A percentile compares a stretch with the other conserved stretches of the same genome.
Conservation (phyloP, 2,329 filamentous ascomycete genomes). For the Aspergillus jensenii region DNA sequence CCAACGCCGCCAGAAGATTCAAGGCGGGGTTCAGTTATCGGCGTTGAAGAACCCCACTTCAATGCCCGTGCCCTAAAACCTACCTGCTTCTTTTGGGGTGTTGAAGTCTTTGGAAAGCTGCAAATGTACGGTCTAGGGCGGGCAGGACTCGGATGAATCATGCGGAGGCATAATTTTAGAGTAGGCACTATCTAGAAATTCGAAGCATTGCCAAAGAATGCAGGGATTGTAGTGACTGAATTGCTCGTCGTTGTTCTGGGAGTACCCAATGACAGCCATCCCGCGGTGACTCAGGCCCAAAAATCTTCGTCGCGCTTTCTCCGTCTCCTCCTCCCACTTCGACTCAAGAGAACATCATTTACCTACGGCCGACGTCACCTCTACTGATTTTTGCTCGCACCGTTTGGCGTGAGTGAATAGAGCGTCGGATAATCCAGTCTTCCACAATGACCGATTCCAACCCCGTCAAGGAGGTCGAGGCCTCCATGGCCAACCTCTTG, state of each 20-base stretch:
- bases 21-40: conserved; percentile 21
- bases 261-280: conserved; percentile 27
- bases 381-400: conserved; percentile 13
- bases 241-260: not conserved
- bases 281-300: conserved; percentile 32
- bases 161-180: not conserved
- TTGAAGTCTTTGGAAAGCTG: not conserved
- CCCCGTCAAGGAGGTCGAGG: conserved; percentile 46
- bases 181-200: not conserved
- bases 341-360: conserved; percentile 20
- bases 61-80: conserved; percentile 38
- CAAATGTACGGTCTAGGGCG: not conserved
- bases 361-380: conserved; percentile 7
- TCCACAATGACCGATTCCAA: conserved; percentile 42
- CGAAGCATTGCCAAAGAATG: not conserved
- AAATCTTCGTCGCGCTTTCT: conserved; percentile 27
- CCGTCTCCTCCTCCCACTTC: conserved; percentile 20
- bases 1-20: not conserved
- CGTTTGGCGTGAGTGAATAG: conserved; percentile 12
- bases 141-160: not conserved
- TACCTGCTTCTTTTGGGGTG: conserved; percentile 11
- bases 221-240: not conserved
- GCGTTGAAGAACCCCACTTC: conserved; percentile 22
- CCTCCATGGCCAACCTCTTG: conserved; percentile 67
- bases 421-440: conserved; percentile 1